Conservation (phyloP, 2,329 filamentous ascomycete genomes). For the Alternaria sp. region DNA sequence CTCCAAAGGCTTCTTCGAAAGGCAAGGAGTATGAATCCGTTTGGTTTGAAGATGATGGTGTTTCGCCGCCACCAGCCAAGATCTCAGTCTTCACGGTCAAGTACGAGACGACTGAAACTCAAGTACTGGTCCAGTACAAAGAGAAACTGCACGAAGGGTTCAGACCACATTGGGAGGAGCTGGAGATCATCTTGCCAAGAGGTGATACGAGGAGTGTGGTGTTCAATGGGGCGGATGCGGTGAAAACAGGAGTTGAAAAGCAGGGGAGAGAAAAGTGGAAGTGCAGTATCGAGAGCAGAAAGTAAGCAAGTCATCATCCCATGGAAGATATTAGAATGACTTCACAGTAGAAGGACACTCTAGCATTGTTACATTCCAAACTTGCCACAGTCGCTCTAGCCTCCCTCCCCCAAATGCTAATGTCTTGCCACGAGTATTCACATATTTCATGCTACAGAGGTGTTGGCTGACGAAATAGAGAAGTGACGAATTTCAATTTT, state of each 20-base stretch:
- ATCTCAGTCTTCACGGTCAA: slow-evolving; percentile 39
- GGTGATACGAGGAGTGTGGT: slow-evolving; percentile 56
- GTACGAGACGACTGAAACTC: slow-evolving; percentile 50
- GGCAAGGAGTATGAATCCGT: slow-evolving; percentile 50
- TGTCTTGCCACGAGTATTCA: too few relatives aligned
- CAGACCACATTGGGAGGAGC: slow-evolving; percentile 58
- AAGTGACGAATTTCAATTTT: too few relatives aligned
- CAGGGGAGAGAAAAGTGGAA: slow-evolving; percentile 3
- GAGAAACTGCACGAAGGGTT: slow-evolving; percentile 54
- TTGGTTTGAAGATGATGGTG: slow-evolving; percentile 68
- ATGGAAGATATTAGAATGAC: neutral
- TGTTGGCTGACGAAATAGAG: too few relatives aligned
- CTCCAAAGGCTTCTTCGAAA: slow-evolving; percentile 54
- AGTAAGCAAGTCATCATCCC: neutral
- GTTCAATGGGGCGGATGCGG: slow-evolving; percentile 22
- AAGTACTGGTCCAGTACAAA: slow-evolving; percentile 55
- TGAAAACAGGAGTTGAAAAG: neutral
- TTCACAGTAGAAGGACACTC: neutral
- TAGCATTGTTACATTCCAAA: neutral
- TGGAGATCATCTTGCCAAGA: slow-evolving; percentile 61
- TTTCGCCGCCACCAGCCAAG: slow-evolving; percentile 53
- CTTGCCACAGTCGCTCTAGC: neutral
- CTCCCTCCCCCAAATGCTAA: neutral
- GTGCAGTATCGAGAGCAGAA: neutral
- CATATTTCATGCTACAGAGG: too few relatives aligned